Evolutionary conservation across 768 basidiomycete genomes (phyloP).

Genomic region (Boletus speciosus): DNA sequence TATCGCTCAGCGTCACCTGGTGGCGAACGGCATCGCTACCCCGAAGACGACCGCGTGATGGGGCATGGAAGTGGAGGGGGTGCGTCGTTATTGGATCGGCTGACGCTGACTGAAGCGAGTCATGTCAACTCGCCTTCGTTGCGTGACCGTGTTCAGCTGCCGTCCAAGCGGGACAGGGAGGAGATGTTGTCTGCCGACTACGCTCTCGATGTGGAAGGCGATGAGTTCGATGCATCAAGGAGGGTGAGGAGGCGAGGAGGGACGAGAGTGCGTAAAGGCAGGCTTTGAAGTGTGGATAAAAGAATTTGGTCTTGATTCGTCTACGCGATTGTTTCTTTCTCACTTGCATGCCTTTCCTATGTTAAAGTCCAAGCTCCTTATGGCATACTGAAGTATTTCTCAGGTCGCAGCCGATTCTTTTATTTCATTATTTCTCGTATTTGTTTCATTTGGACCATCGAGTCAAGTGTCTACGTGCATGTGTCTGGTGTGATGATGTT

Average conservation of each 20-base stretch:
- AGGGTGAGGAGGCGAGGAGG: constrained; percentile 24
- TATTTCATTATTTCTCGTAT: constrained; percentile 21
- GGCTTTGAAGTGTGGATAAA: constrained; percentile 6
- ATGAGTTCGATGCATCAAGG: constrained; percentile 24
- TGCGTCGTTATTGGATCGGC: constrained; percentile 38
- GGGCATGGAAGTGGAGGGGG: constrained; percentile 16
- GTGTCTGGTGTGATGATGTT: background rate
- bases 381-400: constrained; percentile 3
- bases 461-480: background rate
- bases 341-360: background rate
- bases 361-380: background rate
- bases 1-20: constrained; percentile 13
- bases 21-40: constrained; percentile 13
- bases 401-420: constrained; percentile 6
- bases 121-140: constrained; percentile 24
- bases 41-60: constrained; percentile 9
- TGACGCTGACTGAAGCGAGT: constrained; percentile 26
- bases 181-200: constrained; percentile 23
- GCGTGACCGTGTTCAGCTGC: constrained; percentile 38
- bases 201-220: constrained; percentile 13
- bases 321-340: background rate
- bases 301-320: background rate
- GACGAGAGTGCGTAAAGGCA: constrained; percentile 19
- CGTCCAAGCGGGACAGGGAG: constrained; percentile 31
- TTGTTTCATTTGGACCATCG: constrained; percentile 8